Percentiles rank a stretch among this genome's conserved stretches.
These are phyloP conservation scores for Clarkia xantiana DNA, from an alignment of 345 rosid species.

Conservation along the genomic window DNA sequence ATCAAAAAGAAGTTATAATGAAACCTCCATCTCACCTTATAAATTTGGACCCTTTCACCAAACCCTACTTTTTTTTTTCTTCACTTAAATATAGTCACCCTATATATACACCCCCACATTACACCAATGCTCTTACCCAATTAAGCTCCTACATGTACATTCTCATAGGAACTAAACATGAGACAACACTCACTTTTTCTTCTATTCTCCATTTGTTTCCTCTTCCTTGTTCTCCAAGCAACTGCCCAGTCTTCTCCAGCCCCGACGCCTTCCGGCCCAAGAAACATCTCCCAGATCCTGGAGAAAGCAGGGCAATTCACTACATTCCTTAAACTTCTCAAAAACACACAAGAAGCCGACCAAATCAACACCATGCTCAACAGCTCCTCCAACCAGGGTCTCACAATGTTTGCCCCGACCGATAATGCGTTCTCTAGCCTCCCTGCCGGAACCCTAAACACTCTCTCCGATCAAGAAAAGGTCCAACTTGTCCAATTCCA, in stretches of 20 bases:
- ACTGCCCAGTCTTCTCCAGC: conserved; percentile 4
- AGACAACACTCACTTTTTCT: conserved; percentile 20
- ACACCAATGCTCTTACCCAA: too few relatives aligned
- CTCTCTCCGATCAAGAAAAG: conserved; percentile 49
- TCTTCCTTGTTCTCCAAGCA: conserved; percentile 1
- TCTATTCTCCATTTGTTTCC: conserved; percentile 7
- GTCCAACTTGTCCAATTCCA: conserved; percentile 75
- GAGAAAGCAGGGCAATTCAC: conserved; percentile 78
- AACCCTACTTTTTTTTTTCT: conserved; percentile 18
- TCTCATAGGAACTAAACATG: too few relatives aligned
- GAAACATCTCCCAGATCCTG: conserved; percentile 55
- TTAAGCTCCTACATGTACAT: too few relatives aligned
- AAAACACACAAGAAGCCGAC: conserved; percentile 45
- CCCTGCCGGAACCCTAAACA: conserved; percentile 56
- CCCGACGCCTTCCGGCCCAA: conserved; percentile 41
- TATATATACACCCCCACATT: conserved; percentile 8
- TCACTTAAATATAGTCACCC: too few relatives aligned
- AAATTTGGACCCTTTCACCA: conserved; percentile 19
- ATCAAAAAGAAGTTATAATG: conserved; percentile 12
- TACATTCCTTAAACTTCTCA: conserved; percentile 42
- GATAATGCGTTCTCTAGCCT: conserved; percentile 62
- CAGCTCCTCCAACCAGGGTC: conserved; percentile 46
- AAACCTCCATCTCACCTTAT: conserved; percentile 19
- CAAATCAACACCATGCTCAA: conserved; percentile 69
- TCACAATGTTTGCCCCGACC: conserved; percentile 68